Evolutionary conservation across 495 filamentous ascomycete species (phyloP).

Genomic region (Neurospora sp.): DNA sequence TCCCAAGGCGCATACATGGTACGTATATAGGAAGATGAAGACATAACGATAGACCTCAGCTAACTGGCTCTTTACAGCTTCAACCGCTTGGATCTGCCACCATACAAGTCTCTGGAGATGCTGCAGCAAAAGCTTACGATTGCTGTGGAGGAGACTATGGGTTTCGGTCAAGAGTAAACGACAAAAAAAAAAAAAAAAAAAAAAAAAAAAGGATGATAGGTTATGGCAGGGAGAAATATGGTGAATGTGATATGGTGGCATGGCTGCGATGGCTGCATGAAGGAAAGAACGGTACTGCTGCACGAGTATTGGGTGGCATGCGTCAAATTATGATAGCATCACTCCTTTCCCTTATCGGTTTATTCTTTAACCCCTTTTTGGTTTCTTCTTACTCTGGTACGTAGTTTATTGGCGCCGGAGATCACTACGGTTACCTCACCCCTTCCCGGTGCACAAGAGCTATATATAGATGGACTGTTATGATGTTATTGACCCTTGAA

Average conservation of each 20-base stretch:
- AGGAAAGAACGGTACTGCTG: background rate
- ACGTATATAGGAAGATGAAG: slow-evolving; percentile 28
- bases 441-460: background rate
- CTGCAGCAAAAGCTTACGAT: slow-evolving; percentile 85
- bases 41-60: background rate
- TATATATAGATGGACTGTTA: slow-evolving; percentile 3
- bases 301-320: background rate
- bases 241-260: background rate
- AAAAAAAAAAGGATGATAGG: background rate
- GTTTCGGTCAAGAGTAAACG: slow-evolving; percentile 87
- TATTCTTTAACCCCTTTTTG: background rate
- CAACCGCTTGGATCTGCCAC: slow-evolving; percentile 91
- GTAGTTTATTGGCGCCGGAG: background rate
- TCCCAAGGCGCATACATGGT: slow-evolving; percentile 98
- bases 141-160: slow-evolving; percentile 97
- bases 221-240: background rate
- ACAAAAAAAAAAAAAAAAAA: too few species aligned
- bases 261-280: background rate
- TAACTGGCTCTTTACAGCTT: slow-evolving; percentile 52
- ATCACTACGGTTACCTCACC: background rate
- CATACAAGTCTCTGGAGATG: slow-evolving; percentile 80
- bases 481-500: background rate
- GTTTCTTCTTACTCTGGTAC: background rate
- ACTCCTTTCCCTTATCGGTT: background rate
- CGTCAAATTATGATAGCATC: background rate